Base-by-base conservation (phyloP, 768 basidiomycete species). In the Lentinus brumalis region DNA sequence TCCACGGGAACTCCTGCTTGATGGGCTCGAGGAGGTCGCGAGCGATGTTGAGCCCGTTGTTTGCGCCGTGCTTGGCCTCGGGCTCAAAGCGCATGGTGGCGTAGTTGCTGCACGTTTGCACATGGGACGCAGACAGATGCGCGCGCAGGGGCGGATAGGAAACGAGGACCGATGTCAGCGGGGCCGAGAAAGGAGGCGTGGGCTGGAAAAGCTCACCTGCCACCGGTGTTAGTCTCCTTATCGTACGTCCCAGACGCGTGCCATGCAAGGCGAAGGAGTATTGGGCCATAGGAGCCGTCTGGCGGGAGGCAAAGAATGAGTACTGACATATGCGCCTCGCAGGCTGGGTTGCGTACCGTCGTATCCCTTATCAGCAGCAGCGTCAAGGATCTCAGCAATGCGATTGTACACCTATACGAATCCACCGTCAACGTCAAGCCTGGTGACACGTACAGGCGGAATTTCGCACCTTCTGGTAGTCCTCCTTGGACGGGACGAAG, bases 61-160 rank as follows among this genome's bases (percentile, higher is more conserved):
- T 96, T 52, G 93, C 94, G 39, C 79, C 85, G 71, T 98, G 94
- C 31, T 81, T 71, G 11, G 94, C 71, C 73, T 98, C 96, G 42
- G 96, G 92, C 56, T 86, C 84, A 76, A 98, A 99, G 57, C 96
- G 91, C 96, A 99, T 99, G 26, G 96, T 98, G 2, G 97, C 96
- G 66, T 93, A 95, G 83, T 99, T 98, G 81, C 92, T 90, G 71
- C 16, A 56, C n/a, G 35, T 45, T 30, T 47, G 50, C 29, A 56
- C 29, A 31, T 38, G 21, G n/a, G 30, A 7, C 4, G 18, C 65
- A 49, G 44, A 45, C 26, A 41, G 10, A 63, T 9, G 40, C 35
- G 11, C 35, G 30, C 30, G 42, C 53, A 65, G 66, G 44, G 61
- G 53, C 61, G 41, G 51, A 42, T 30, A 35, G 50, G 55, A 21